Evolutionary conservation across 768 basidiomycete genomes (phyloP).

Genomic region (Amanita inopinata): DNA sequence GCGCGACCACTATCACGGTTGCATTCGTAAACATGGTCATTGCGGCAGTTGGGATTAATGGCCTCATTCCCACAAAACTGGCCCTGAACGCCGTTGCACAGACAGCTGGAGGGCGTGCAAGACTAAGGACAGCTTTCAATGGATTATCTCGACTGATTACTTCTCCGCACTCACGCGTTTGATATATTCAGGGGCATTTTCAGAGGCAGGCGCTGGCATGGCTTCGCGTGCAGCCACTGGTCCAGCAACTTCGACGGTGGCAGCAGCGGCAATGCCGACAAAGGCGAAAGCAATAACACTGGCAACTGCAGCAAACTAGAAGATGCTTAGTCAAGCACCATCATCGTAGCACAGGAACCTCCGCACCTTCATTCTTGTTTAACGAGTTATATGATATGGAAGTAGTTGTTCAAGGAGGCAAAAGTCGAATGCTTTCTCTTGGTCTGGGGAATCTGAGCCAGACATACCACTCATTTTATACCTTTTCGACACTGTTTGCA

Average conservation of each 20-base stretch:
- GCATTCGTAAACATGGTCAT: conserved; percentile 16
- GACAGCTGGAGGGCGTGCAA: neutral
- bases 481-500: no score
- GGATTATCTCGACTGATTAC: no score
- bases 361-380: no score
- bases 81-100: conserved; percentile 6
- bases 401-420: no score
- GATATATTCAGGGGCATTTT: neutral
- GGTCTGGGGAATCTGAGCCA: no score
- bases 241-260: conserved; percentile 5
- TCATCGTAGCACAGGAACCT: no score
- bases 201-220: conserved; percentile 10
- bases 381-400: no score
- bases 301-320: conserved; percentile 10
- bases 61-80: conserved; percentile 13
- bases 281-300: conserved; percentile 10
- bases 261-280: conserved; percentile 10
- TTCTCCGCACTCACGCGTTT: neutral
- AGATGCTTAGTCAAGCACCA: no score
- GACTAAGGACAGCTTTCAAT: neutral
- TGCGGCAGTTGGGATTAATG: conserved; percentile 13
- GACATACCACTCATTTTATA: no score
- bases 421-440: no score
- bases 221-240: conserved; percentile 11
- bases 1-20: conserved; percentile 5